Evolutionary conservation across 805 yeast genomes (phyloP).

Genomic region (Isabelozyma heimii): DNA sequence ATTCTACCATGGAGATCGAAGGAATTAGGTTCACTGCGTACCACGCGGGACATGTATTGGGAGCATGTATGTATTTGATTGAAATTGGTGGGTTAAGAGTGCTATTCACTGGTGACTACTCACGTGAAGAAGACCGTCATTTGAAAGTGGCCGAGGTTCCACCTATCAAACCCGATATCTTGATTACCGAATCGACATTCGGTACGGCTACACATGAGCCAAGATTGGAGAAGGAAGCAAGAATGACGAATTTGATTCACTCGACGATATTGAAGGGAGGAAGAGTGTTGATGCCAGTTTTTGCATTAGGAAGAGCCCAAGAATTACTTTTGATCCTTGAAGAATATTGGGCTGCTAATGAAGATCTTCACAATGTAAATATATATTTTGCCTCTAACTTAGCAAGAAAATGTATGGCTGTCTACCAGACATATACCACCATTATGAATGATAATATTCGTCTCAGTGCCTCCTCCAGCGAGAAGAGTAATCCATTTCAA

Average conservation of each 20-base stretch:
- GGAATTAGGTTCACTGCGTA: slow-evolving; percentile 96
- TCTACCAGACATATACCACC: slow-evolving; percentile 91
- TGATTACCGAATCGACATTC: slow-evolving; percentile 93
- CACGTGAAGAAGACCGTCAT: slow-evolving; percentile 94
- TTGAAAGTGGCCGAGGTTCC: slow-evolving; percentile 95
- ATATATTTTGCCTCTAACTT: slow-evolving; percentile 89
- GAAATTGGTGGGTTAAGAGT: slow-evolving; percentile 91
- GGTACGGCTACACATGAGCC: slow-evolving; percentile 98
- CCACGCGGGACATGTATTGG: slow-evolving; percentile 99
- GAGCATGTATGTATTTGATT: slow-evolving; percentile 96
- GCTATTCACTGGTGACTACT: slow-evolving; percentile 94
- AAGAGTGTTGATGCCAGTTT: slow-evolving; percentile 86
- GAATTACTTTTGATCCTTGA: slow-evolving; percentile 86
- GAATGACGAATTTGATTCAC: slow-evolving; percentile 79
- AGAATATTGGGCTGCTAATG: slow-evolving; percentile 88
- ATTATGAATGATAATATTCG: slow-evolving; percentile 96
- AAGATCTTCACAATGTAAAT: slow-evolving; percentile 77
- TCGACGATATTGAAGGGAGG: slow-evolving; percentile 86
- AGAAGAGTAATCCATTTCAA: slow-evolving; percentile 72
- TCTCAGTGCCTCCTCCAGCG: slow-evolving; percentile 45
- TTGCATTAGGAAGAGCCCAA: slow-evolving; percentile 96
- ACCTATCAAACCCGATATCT: slow-evolving; percentile 76
- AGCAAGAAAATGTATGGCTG: slow-evolving; percentile 96
- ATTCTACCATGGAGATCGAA: slow-evolving; percentile 90
- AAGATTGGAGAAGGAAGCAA: slow-evolving; percentile 75